Evolutionary conservation across 352 stramenopile genomes (phyloP), one percentile per base, ranked within the genome.

Genomic region (Blastocystis sp.): DNA sequence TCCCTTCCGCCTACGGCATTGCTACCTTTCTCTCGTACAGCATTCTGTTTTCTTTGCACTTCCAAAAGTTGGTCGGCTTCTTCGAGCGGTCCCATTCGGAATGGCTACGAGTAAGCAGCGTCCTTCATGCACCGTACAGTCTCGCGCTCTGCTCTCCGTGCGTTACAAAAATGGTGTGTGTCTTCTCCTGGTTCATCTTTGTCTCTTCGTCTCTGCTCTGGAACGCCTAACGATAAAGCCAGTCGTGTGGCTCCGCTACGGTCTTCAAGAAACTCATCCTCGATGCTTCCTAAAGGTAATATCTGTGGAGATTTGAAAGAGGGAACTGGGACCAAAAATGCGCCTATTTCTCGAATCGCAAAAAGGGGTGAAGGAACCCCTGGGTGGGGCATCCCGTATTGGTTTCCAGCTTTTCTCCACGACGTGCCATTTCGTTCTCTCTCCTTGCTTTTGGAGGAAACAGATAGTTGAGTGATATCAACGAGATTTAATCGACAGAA

Each of bases 61-160:
- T 85, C 74, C 74, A 85, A 31, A 85, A 85, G 50, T 85, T 85
- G 6, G 74, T 85, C 65, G 74, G 74, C 74, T 85, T 85, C 74
- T 29, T 85, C 4, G 74, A 85, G 16, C 74, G 74, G 74, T 85
- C 74, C 74, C 74, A 85, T 85, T 85, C 74, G 16, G 74, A 67
- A 55, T 67, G 74, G 21, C 74, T 85, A 50, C 21, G 37, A 9
- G 37, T 69, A 26, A 67, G 2, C 9, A 10, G 4, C 31, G n/a
- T 55, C 21, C 1, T 19, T 33, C 16, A 50, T 1, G 33, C 19
- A n/a, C 31, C 45, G 16, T 69, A 85, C 74, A 85, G 60, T 62
- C 60, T 85, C 12, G 65, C 74, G 45, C 45, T 85, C 29, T 85
- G 74, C 13, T 51, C 74, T 69, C 31, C 60, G 31, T 85, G 74